Evolutionary conservation across 2,329 filamentous ascomycete genomes (phyloP), one percentile per base, ranked within the genome.

Genomic region (Diaporthe australafricana): DNA sequence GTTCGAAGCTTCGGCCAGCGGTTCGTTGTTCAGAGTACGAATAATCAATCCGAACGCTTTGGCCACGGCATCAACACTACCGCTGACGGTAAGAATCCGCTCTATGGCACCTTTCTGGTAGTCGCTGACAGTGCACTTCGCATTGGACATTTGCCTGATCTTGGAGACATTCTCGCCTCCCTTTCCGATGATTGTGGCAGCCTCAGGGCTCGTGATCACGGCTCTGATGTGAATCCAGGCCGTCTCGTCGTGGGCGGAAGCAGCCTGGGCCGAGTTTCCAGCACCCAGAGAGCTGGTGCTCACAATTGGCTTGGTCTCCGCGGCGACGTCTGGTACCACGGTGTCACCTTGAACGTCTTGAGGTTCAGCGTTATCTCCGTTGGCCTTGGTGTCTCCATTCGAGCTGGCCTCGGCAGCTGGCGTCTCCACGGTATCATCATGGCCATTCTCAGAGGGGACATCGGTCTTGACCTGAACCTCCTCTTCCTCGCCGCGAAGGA

Each of bases 1-100:
- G 72, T 93, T 98, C 16, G 96, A 99, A 48, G 96, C 87, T 79
- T 94, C 89, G 77, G 94, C 92, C 68, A 99, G 89, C 42, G 95
- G 93, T 85, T 99, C 96, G 80, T 98, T 98, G 88, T 99, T 99
- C 75, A 99, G 87, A 3, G 96, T 99, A 78, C 96, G 94, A 78
- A 99, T 98, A 80, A 99, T 99, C 76, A 99, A 88, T 80, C 96
- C 96, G 82, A 99, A 99, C 22, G 96, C 96, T 91, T 99, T 99
- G 77, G 96, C 96, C 76, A 95, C 95, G 77, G 96, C 96, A 85
- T 99, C 96, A 77, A 98, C 96, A 76, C 94, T 92, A 74, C 96
- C 96, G 83, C 96, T 98, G 74, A 99, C 96, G 40, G 96, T 99
- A 79, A 99, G 88, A 79, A 99, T 98, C 81, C 96, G 94, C 87